Evolutionary conservation across 345 rosid species (phyloP).

Genomic region (Syzygium grande): DNA sequence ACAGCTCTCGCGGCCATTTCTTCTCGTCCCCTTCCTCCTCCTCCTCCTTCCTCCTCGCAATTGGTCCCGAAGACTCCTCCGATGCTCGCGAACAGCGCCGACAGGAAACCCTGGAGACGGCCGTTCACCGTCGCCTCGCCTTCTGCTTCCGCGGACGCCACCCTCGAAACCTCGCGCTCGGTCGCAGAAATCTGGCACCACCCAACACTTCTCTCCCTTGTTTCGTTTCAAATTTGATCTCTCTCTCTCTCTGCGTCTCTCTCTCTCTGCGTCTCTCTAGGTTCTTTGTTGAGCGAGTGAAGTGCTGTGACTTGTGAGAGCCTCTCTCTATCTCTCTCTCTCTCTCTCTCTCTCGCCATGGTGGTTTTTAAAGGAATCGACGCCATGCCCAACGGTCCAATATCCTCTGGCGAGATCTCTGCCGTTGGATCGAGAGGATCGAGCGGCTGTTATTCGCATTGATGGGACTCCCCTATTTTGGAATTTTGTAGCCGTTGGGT

Average conservation of each 20-base stretch:
- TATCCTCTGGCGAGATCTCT: slow-evolving; percentile 3
- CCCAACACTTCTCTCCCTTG: not conserved
- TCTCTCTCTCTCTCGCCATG: not conserved
- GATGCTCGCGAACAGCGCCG: slow-evolving; percentile 41
- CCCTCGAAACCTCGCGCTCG: slow-evolving; percentile 6
- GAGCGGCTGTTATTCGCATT: slow-evolving; percentile 4
- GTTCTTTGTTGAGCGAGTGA: not conserved
- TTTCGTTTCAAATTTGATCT: not conserved
- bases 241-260: not conserved
- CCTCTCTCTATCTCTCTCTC: not conserved
- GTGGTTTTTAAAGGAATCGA: not conserved
- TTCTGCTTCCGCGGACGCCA: slow-evolving; percentile 32
- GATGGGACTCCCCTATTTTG: not conserved
- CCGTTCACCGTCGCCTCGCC: slow-evolving; percentile 38
- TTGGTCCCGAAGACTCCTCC: slow-evolving; percentile 42
- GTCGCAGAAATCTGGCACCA: not conserved
- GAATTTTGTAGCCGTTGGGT: slow-evolving; percentile 38
- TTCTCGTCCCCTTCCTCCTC: not conserved
- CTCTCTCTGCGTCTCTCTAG: slow-evolving; percentile 2
- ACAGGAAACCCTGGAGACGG: slow-evolving; percentile 62
- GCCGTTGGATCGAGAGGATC: slow-evolving; percentile 21
- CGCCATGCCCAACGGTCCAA: slow-evolving; percentile 28
- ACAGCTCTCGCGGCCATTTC: slow-evolving; percentile 41
- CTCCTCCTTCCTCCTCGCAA: slow-evolving; percentile 16
- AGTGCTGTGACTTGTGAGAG: not conserved